Percentiles rank a stretch among this genome's conserved stretches.
These are phyloP conservation scores for Leishmania mexicana DNA, from an alignment of 208 protist genomes.

Conservation along the genomic window DNA sequence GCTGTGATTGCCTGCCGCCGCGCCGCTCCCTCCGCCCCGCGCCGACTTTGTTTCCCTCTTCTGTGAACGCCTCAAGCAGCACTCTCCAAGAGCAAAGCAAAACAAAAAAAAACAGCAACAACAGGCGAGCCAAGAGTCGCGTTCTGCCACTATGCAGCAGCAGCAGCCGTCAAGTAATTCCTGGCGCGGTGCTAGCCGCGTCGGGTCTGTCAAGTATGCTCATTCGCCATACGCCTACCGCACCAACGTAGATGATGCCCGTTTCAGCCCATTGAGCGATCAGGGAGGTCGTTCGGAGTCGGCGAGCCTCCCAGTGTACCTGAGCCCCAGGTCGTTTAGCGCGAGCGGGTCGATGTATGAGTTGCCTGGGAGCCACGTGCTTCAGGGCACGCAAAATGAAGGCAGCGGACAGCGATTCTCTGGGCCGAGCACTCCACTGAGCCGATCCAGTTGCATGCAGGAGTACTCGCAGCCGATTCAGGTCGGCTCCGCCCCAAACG, in stretches of 20 bases:
- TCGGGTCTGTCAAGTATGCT: conserved; percentile 28
- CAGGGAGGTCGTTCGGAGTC: conserved; percentile 2
- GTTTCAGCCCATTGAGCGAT: conserved; percentile 18
- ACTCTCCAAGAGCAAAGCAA: background rate
- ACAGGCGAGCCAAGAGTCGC: background rate
- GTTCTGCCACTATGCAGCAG: background rate
- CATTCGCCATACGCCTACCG: conserved; percentile 43
- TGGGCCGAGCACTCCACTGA: conserved; percentile 21
- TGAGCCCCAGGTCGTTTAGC: conserved; percentile 20
- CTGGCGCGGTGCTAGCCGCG: conserved; percentile 9
- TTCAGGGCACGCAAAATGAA: conserved; percentile 3
- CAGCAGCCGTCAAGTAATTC: conserved; percentile 6
- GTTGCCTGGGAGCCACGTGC: background rate
- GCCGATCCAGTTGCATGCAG: conserved; percentile 13
- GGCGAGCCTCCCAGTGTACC: conserved; percentile 1
- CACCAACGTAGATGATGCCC: conserved; percentile 24
- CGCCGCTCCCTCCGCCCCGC: background rate
- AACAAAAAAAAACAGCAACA: background rate
- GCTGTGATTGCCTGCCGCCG: too few species aligned
- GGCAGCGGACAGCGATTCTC: conserved; percentile 6
- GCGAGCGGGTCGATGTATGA: conserved; percentile 6
- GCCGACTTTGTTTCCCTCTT: background rate
- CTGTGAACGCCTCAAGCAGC: background rate
- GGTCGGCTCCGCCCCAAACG: conserved; percentile 30
- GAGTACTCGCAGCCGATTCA: conserved; percentile 41